These are phyloP conservation scores for Marasmius sp. DNA, from an alignment of 1,284 basidiomycete genomes.

Conservation along the genomic window DNA sequence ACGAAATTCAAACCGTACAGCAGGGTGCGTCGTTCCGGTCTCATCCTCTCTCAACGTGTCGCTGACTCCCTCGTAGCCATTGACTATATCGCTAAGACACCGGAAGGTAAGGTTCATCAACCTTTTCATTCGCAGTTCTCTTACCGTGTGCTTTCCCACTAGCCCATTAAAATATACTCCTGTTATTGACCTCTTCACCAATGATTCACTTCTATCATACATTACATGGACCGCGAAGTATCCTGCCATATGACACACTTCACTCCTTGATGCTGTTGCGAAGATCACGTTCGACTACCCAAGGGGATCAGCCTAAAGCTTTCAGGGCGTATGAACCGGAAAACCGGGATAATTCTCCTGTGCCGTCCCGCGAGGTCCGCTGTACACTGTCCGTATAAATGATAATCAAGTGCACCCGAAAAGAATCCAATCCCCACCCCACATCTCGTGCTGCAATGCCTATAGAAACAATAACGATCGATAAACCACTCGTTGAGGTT, in stretches of 20 bases:
- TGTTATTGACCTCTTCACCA: background rate
- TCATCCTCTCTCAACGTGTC: slow-evolving; percentile 8
- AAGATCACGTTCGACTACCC: too few relatives aligned
- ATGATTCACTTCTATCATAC: background rate
- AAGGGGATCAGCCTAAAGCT: too few relatives aligned
- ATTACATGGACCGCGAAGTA: background rate
- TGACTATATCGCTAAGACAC: slow-evolving; percentile 95
- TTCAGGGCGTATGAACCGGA: too few relatives aligned
- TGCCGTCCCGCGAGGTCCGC: background rate
- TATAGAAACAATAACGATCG: slow-evolving; percentile 27
- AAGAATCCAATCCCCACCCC: too few relatives aligned
- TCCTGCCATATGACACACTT: too few relatives aligned
- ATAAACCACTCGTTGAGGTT: slow-evolving; percentile 48
- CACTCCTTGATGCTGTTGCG: too few relatives aligned
- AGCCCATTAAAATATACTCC: slow-evolving; percentile 13
- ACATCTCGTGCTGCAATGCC: background rate
- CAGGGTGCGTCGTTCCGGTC: slow-evolving; percentile 66
- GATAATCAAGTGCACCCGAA: background rate
- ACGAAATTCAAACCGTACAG: slow-evolving; percentile 92
- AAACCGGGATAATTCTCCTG: too few relatives aligned
- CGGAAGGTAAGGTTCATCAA: slow-evolving; percentile 64
- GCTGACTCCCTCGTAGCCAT: slow-evolving; percentile 62
- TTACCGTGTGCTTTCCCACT: slow-evolving; percentile 21
- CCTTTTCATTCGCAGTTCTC: slow-evolving; percentile 14
- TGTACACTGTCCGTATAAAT: background rate